These are phyloP conservation scores for Spergularia marina DNA, from an alignment of 148 eudicot species.

Conservation along the genomic window DNA sequence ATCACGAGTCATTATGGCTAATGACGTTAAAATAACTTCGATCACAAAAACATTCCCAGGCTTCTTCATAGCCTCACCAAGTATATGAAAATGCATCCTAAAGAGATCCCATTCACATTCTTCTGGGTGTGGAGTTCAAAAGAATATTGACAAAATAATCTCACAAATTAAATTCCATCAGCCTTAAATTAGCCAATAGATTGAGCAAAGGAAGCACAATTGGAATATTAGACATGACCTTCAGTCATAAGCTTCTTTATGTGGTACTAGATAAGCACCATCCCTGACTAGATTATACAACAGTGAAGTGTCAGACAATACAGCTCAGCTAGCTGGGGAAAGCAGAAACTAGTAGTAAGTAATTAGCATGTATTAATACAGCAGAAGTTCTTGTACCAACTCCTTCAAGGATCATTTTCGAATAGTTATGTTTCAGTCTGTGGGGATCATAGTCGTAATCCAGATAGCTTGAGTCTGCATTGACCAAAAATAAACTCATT, in stretches of 20 bases:
- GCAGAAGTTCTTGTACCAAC: too few relatives aligned
- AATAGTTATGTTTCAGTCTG: too few relatives aligned
- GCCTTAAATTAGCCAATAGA: not conserved
- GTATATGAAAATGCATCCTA: constrained; percentile 5
- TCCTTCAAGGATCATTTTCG: too few relatives aligned
- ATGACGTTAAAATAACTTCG: too few relatives aligned
- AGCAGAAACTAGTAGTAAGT: not conserved
- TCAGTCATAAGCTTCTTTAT: not conserved
- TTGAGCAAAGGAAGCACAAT: constrained; percentile 4
- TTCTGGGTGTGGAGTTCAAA: not conserved
- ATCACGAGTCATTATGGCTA: not conserved
- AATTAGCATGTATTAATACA: not conserved
- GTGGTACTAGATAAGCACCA: not conserved
- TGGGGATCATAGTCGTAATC: too few relatives aligned
- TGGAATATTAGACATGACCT: too few relatives aligned
- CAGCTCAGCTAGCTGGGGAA: not conserved
- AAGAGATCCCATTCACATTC: constrained; percentile 22
- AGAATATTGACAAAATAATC: constrained; percentile 8
- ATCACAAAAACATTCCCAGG: too few relatives aligned
- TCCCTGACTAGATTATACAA: not conserved
- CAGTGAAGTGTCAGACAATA: not conserved
- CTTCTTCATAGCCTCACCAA: not conserved
- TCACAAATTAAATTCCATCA: not conserved
- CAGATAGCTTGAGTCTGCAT: too few relatives aligned
- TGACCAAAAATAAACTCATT: too few relatives aligned